Evolutionary conservation across 805 yeast species (phyloP), one percentile per base, ranked within the genome.

Genomic region (Saccharomycopsis guyanensis): DNA sequence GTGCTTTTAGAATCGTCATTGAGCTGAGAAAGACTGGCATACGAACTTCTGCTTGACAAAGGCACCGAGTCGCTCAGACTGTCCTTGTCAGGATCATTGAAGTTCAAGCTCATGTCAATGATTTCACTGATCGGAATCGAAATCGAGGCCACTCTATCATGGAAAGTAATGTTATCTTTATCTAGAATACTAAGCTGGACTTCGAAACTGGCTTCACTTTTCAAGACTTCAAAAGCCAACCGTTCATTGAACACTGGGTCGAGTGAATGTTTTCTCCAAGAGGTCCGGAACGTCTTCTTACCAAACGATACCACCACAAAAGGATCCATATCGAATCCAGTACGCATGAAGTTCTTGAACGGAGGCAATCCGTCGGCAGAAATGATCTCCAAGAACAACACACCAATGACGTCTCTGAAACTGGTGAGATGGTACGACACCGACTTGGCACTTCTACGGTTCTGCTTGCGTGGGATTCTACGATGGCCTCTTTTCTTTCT

Each of bases 291-390:
- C 0, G 91, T 87, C 54, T 82, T 82, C 56, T 84, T 81, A 7
- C 96, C 96, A 61, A 91, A 87, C 0, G 96, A 80, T 1, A 87
- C 81, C 16, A 91, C 87, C 2, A 91, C 91, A 65, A 91, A 93
- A 2, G 97, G 97, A 59, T 93, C 98, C 94, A 93, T 86, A 62
- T 88, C 96, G 58, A 84, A 91, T 1, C 89, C 81, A 19, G 86
- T 76, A 7, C 88, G 68, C 13, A 85, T 66, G 41, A 58, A 61
- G 53, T 82, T 81, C 35, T 73, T 72, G 45, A 81, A 70, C 0
- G 94, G 86, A 1, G 98, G 98, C 32, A 91, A 66, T 47, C 82
- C 87, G 2, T 76, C 66, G 7, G 91, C 87, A 1, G 82, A 75
- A 2, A 77, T 72, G 18, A 91, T 76, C 52, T 89, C 95, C 31